These are phyloP conservation scores for Globisporangium solare DNA, from an alignment of 352 stramenopile genomes.

Conservation along the genomic window DNA sequence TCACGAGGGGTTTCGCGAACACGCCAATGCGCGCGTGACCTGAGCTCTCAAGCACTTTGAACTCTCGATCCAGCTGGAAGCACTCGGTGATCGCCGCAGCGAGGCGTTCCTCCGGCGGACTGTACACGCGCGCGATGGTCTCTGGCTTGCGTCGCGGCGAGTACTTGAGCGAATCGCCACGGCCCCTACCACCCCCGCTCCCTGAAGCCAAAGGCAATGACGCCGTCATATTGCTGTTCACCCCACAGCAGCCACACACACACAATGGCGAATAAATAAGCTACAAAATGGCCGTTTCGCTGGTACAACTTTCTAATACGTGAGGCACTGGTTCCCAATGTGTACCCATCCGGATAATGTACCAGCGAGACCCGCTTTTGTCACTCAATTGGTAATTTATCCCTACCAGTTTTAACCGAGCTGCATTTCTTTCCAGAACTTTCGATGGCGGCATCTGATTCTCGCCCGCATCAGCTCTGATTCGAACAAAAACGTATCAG, in stretches of 20 bases:
- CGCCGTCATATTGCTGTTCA: background rate
- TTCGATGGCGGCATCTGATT: background rate
- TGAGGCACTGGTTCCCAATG: too few relatives aligned
- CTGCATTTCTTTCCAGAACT: conserved; percentile 2
- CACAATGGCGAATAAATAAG: background rate
- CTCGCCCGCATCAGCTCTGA: background rate
- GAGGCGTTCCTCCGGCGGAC: conserved; percentile 23
- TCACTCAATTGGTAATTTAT: background rate
- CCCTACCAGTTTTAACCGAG: background rate
- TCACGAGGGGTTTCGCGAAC: conserved; percentile 52
- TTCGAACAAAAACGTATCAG: too few relatives aligned
- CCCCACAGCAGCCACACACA: background rate
- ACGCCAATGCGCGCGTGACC: conserved; percentile 44
- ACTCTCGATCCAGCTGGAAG: conserved; percentile 31
- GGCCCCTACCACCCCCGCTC: background rate
- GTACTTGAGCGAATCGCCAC: background rate
- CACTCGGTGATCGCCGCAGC: conserved; percentile 20
- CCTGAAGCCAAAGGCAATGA: background rate
- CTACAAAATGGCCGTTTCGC: background rate
- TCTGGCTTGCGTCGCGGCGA: conserved; percentile 1
- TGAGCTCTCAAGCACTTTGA: conserved; percentile 65
- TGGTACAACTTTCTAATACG: too few relatives aligned
- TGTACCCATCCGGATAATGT: background rate
- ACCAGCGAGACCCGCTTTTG: background rate
- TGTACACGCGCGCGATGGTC: conserved; percentile 9